phyloP scores from a whole-genome alignment of 805 yeast genomes.

The Candida saitoana region DNA sequence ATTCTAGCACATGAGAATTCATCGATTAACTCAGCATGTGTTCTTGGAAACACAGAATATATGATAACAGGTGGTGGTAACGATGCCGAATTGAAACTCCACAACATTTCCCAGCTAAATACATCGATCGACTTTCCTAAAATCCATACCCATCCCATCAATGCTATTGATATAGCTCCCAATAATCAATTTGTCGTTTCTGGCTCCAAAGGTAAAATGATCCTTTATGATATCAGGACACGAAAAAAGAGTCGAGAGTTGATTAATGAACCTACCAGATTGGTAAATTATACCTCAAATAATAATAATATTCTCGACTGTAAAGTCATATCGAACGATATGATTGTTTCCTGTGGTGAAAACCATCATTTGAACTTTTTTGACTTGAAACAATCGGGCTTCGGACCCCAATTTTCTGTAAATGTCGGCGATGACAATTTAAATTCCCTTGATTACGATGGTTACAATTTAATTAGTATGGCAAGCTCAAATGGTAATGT shows the following conservation, averaged over 20 bases:
- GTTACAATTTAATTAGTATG: constrained; percentile 9
- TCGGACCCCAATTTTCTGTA: constrained; percentile 12
- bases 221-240: constrained; percentile 19
- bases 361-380: constrained; percentile 19
- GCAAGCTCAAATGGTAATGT: constrained; percentile 22
- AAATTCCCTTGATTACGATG: constrained; percentile 15
- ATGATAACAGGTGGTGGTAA: constrained; percentile 21
- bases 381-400: constrained; percentile 16
- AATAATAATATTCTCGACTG: constrained; percentile 19
- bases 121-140: constrained; percentile 13
- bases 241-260: constrained; percentile 8
- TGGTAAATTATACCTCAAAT: constrained; percentile 1
- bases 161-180: constrained; percentile 13
- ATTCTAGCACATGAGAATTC: constrained; percentile 13
- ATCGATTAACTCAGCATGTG: constrained; percentile 15
- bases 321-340: constrained; percentile 15
- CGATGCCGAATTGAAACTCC: constrained; percentile 15
- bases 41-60: constrained; percentile 13
- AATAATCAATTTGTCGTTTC: constrained; percentile 12
- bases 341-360: constrained; percentile 24
- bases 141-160: constrained; percentile 15
- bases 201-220: constrained; percentile 14
- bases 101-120: constrained; percentile 7
- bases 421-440: constrained; percentile 23
- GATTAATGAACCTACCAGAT: background rate